Base-by-base conservation (phyloP, 2,329 filamentous ascomycete species). In the Colletotrichum euphorbiae region DNA sequence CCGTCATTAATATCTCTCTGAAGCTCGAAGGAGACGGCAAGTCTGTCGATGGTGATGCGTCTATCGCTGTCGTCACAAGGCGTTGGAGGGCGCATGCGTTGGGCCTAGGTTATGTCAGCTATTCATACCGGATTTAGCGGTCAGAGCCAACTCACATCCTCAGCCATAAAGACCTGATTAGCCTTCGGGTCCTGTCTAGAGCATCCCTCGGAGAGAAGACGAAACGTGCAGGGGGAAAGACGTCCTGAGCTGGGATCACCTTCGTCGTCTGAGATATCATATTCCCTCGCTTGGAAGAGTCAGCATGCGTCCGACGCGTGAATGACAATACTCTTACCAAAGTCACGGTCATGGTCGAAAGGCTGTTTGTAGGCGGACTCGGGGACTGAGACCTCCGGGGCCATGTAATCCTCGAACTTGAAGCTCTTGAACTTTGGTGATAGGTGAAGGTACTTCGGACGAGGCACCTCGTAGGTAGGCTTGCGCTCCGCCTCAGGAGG, bases 211-310 rank as follows among this genome's bases (percentile, higher is more conserved):
- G 80, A 72, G 75, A 77, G 79, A 2, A 75, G 71, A 12, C 77
- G 74, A 63, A 84, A 85, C 0, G 78, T 82, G 66, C 76, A 79
- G 1, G 82, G 80, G 0, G 78, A 80, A 31, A 85, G 79, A 1
- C 77, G 78, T 1, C 75, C 77, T 4, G 75, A 72, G 4, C 75
- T 70, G 0, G 76, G 74, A 21, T 77, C 77, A 2, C 80, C 81
- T 64, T 86, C 82, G 19, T 78, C 75, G 57, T 83, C 81, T 0
- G 77, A 79, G 17, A 82, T 74, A 36, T 77, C 76, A 38, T 72
- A 72, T 9, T 72, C 70, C 8, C 69, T 65, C 2, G 12, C 67
- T 59, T 13, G 2, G 2, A 36, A 2, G 13, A 13, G 11, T 66
- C 45, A 63, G 46, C 12, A 50, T 21, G 2, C 33, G 42, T 24